A percentile compares a stretch with the other conserved stretches of the same genome.
These are phyloP conservation scores for Colletotrichum nymphaeae DNA, from an alignment of 2,329 filamentous ascomycete genomes.

Conservation along the genomic window DNA sequence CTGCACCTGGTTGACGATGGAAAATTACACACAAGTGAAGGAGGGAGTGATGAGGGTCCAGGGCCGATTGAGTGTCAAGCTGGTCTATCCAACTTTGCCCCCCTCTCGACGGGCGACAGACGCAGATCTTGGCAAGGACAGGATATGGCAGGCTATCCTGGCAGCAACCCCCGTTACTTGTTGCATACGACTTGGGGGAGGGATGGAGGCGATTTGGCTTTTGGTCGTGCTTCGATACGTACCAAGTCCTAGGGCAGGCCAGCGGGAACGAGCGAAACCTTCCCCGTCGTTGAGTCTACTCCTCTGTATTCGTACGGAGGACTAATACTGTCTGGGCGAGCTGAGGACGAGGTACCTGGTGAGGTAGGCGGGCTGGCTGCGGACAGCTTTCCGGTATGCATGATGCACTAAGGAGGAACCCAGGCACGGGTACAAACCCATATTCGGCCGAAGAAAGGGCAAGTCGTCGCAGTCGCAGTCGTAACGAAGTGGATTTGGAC, in stretches of 20 bases:
- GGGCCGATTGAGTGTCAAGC: neutral
- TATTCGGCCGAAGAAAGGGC: neutral
- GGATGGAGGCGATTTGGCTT: constrained; percentile 27
- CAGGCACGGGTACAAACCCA: constrained; percentile 16
- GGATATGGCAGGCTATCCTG: constrained; percentile 26
- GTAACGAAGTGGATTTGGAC: neutral
- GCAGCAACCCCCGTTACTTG: constrained; percentile 15
- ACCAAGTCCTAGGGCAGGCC: neutral
- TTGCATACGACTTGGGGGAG: constrained; percentile 18
- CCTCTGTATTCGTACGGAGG: too few species aligned
- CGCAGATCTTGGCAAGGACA: constrained; percentile 22
- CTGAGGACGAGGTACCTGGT: neutral
- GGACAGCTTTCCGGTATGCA: constrained; percentile 25
- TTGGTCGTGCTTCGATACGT: constrained; percentile 29
- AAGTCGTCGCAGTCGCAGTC: neutral
- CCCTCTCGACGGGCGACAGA: constrained; percentile 5
- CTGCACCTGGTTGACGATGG: constrained; percentile 24
- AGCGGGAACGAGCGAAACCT: constrained; percentile 23
- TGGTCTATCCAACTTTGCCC: constrained; percentile 11
- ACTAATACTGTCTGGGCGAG: neutral
- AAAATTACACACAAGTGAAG: constrained; percentile 28
- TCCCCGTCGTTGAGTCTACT: neutral
- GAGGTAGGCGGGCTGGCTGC: constrained; percentile 6
- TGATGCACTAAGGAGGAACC: constrained; percentile 13
- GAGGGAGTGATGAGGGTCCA: constrained; percentile 3